These are phyloP conservation scores for Lentinus tigrinus DNA, from an alignment of 768 basidiomycete species.

Conservation along the genomic window DNA sequence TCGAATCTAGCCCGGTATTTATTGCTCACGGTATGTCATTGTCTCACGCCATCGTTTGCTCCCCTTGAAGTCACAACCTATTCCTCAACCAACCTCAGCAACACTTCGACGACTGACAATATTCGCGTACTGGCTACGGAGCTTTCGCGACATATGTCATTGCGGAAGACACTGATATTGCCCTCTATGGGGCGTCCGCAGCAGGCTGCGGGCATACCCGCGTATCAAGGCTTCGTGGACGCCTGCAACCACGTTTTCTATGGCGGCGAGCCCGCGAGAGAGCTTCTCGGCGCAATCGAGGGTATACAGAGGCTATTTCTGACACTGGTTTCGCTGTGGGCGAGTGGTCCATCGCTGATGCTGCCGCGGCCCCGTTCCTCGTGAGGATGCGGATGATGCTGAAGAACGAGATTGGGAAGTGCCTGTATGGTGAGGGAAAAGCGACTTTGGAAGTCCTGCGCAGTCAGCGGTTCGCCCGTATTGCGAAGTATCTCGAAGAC, in stretches of 20 bases:
- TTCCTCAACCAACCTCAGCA: too few species aligned
- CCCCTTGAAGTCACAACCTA: too few species aligned
- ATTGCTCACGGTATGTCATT: too few species aligned
- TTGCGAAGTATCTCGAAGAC: constrained; percentile 45
- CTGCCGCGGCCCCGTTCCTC: constrained; percentile 57
- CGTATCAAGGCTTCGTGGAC: constrained; percentile 44
- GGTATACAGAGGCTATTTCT: constrained; percentile 50
- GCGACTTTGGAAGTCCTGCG: constrained; percentile 42
- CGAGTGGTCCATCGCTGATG: constrained; percentile 58
- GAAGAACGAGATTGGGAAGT: constrained; percentile 55
- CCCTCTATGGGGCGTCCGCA: too few species aligned
- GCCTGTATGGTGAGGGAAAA: constrained; percentile 43
- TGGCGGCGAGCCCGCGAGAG: constrained; percentile 38
- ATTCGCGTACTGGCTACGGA: too few species aligned
- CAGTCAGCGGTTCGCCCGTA: constrained; percentile 45
- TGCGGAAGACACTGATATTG: too few species aligned
- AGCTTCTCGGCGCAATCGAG: constrained; percentile 42
- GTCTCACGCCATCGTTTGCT: too few species aligned
- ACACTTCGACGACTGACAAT: too few species aligned
- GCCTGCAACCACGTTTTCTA: constrained; percentile 36
- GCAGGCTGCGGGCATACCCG: too few species aligned
- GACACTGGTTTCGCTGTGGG: constrained; percentile 42
- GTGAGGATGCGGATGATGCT: constrained; percentile 44
- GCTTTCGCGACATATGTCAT: too few species aligned
- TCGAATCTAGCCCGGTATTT: too few species aligned